Percentiles rank a stretch among this genome's conserved stretches.
phyloP scores from a whole-genome alignment of 2,329 filamentous ascomycete species.

The Pseudogymnoascus sp. region DNA sequence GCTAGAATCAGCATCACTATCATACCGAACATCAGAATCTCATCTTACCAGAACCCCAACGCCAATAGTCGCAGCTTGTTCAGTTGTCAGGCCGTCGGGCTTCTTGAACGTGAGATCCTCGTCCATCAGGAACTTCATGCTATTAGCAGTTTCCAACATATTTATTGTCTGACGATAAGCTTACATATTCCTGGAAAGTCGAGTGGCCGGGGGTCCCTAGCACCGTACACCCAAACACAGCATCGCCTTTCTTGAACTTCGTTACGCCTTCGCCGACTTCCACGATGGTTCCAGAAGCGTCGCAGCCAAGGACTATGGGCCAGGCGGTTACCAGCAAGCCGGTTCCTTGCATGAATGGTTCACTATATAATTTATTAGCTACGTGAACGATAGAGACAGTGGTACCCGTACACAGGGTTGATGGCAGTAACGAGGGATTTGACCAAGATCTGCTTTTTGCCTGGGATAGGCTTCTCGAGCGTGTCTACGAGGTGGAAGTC shows the following conservation, averaged over 20 bases:
- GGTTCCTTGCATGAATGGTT: conserved; percentile 29
- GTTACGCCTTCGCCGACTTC: conserved; percentile 26
- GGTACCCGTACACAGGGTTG: conserved; percentile 30
- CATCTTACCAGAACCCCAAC: conserved; percentile 29
- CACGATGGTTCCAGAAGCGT: conserved; percentile 30
- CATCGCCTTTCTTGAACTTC: conserved; percentile 30
- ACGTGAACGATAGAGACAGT: neutral
- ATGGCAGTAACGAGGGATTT: conserved; percentile 32
- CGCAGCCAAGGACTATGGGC: conserved; percentile 34
- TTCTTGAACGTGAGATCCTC: conserved; percentile 31
- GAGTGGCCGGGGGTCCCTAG: conserved; percentile 29
- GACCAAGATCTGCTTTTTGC: conserved; percentile 30
- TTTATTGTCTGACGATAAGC: too few relatives aligned
- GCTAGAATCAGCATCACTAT: neutral
- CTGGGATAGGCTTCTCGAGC: conserved; percentile 25
- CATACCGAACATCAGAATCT: too few relatives aligned
- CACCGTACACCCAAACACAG: conserved; percentile 31
- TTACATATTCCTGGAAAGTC: conserved; percentile 32
- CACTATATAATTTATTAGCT: conserved; percentile 21
- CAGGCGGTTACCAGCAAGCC: conserved; percentile 29
- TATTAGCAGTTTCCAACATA: neutral
- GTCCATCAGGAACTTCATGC: conserved; percentile 30
- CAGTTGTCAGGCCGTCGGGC: conserved; percentile 21
- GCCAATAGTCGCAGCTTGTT: conserved; percentile 31
- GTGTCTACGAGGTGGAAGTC: conserved; percentile 18